Percentiles rank a stretch among this genome's conserved stretches.
These are phyloP conservation scores for Aphanomyces cochlioides DNA, from an alignment of 352 stramenopile species.

Conservation along the genomic window DNA sequence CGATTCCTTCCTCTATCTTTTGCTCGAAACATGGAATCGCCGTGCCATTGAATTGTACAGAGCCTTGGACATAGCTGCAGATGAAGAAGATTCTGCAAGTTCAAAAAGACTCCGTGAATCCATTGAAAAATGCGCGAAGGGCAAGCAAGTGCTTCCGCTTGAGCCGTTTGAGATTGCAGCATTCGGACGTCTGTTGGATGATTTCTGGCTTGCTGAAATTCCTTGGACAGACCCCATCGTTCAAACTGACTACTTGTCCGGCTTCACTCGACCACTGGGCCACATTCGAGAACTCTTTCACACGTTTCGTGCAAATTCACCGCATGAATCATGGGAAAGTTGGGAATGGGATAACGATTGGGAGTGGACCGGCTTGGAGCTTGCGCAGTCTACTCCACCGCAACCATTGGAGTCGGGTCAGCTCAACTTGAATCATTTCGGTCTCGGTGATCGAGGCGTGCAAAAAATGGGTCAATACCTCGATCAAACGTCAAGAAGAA, in stretches of 20 bases:
- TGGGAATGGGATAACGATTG: conserved; percentile 26
- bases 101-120: conserved; percentile 35
- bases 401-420: conserved; percentile 1
- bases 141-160: conserved; percentile 42
- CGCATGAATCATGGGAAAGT: conserved; percentile 13
- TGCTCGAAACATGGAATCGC: conserved; percentile 60
- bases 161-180: conserved; percentile 39
- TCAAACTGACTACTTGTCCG: not conserved
- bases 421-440: conserved; percentile 12
- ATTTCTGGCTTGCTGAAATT: conserved; percentile 68
- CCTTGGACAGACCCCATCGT: conserved; percentile 38
- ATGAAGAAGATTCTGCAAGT: conserved; percentile 46
- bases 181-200: conserved; percentile 55
- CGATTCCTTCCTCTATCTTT: conserved; percentile 62
- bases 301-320: not conserved
- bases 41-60: conserved; percentile 46
- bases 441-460: conserved; percentile 12
- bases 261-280: not conserved
- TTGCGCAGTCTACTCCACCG: not conserved
- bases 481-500: not conserved
- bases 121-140: conserved; percentile 42
- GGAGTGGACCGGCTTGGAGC: conserved; percentile 19
- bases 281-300: conserved; percentile 5
- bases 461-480: conserved; percentile 28
- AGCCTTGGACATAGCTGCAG: conserved; percentile 56